phyloP scores from a whole-genome alignment of 208 protist genomes.

The Wallacemonas sp. region DNA sequence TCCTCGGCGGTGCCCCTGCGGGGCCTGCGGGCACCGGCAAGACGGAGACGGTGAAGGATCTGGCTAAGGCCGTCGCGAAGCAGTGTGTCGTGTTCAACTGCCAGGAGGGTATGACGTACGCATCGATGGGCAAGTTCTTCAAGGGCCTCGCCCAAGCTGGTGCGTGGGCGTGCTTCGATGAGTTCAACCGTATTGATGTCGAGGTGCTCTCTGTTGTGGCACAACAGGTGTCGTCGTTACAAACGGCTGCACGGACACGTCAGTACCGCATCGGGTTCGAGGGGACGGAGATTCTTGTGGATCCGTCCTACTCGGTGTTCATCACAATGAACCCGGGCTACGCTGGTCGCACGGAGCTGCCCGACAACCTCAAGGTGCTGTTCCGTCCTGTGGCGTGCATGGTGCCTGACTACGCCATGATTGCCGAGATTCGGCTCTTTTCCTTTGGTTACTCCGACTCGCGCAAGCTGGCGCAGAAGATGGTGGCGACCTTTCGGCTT shows the following conservation, averaged over 20 bases:
- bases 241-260: slow-evolving; percentile 74
- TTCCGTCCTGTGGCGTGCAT: slow-evolving; percentile 98
- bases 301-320: slow-evolving; percentile 94
- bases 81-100: slow-evolving; percentile 99
- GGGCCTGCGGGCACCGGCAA: slow-evolving; percentile 95
- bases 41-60: slow-evolving; percentile 97
- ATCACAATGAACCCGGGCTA: slow-evolving; percentile 99
- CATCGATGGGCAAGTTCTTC: slow-evolving; percentile 98
- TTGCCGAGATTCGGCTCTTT: slow-evolving; percentile 97
- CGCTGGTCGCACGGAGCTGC: slow-evolving; percentile 97
- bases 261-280: slow-evolving; percentile 94
- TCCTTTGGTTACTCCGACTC: slow-evolving; percentile 98
- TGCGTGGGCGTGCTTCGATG: slow-evolving; percentile 98
- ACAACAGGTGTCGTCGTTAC: slow-evolving; percentile 95
- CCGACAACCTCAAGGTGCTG: slow-evolving; percentile 97
- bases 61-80: slow-evolving; percentile 96
- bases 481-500: slow-evolving; percentile 97
- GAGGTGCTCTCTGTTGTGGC: slow-evolving; percentile 97
- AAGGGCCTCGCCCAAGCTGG: slow-evolving; percentile 95
- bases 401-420: slow-evolving; percentile 99
- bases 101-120: slow-evolving; percentile 95
- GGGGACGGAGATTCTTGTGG: slow-evolving; percentile 93
- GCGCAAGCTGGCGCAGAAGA: slow-evolving; percentile 94
- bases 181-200: slow-evolving; percentile 99
- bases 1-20: slow-evolving; percentile 93